Conservation (phyloP, 2,329 filamentous ascomycete genomes). For the Xylaria sp. region DNA sequence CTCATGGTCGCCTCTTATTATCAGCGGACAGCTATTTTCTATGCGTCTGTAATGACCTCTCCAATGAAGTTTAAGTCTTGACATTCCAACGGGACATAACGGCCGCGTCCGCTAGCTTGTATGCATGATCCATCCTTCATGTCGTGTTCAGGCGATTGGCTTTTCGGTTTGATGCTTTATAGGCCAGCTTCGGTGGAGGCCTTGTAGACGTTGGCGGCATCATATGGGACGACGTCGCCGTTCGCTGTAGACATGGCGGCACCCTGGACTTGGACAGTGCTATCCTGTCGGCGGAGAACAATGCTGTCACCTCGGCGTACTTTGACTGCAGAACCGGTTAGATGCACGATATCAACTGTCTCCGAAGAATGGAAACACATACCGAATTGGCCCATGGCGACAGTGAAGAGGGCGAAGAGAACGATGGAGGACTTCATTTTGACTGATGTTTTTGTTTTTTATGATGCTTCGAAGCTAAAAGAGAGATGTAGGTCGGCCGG, state of each 20-base stretch:
- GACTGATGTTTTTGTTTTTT: slow-evolving; percentile 47
- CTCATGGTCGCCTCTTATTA: slow-evolving; percentile 12
- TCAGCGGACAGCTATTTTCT: slow-evolving; percentile 13
- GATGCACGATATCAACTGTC: not conserved
- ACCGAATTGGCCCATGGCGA: slow-evolving; percentile 57
- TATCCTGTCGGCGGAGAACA: slow-evolving; percentile 45
- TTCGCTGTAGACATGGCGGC: slow-evolving; percentile 60
- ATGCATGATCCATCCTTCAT: not conserved
- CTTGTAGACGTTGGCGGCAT: slow-evolving; percentile 57
- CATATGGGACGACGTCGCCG: slow-evolving; percentile 60
- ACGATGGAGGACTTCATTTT: slow-evolving; percentile 66
- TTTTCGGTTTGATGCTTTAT: slow-evolving; percentile 42
- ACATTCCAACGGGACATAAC: slow-evolving; percentile 6
- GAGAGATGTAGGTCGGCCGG: slow-evolving; percentile 61
- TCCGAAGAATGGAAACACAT: slow-evolving; percentile 28
- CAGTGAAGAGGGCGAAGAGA: slow-evolving; percentile 59
- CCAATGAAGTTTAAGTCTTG: not conserved
- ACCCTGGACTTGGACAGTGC: slow-evolving; percentile 50
- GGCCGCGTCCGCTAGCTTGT: not conserved
- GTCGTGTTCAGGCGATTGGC: not conserved
- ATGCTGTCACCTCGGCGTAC: slow-evolving; percentile 46
- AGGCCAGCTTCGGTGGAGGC: slow-evolving; percentile 53
- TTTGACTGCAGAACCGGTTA: slow-evolving; percentile 43
- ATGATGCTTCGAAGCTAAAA: slow-evolving; percentile 44
- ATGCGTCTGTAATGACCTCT: not conserved